Evolutionary conservation across 768 basidiomycete genomes (phyloP), one percentile per base, ranked within the genome.

Genomic region (Rhodotorula diobovata): DNA sequence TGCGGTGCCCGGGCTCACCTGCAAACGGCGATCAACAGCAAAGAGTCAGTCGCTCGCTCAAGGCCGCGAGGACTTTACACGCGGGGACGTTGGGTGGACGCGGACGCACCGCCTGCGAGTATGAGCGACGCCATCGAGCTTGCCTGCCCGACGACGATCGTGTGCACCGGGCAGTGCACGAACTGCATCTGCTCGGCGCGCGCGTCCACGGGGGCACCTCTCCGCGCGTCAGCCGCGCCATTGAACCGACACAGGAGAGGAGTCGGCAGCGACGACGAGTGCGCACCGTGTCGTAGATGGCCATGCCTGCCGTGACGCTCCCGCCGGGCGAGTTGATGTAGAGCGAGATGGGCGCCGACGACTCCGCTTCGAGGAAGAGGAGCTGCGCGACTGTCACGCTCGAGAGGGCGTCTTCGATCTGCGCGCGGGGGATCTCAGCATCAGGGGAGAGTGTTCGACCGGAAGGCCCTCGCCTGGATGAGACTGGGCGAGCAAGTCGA

Each of bases 261-360:
- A 43, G n/a, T n/a, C n/a, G n/a, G n/a, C n/a, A n/a, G n/a, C n/a
- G n/a, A n/a, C n/a, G n/a, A n/a, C n/a, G n/a, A n/a, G n/a, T n/a
- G 68, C 87, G 30, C 82, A 95, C 93, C 78, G 95, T 97, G 79
- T 98, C 95, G 82, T 98, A 98, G 60, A 98, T 95, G 28, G 94
- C 95, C 69, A 98, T 83, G 16, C 95, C 95, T 59, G 93, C 92
- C 0, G 94, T 95, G 50, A 98, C 95, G 77, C 90, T 90, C 41
- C 95, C 95, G 4, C 95, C 95, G 0, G 95, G 95, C 14, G 91
- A 93, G 81, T 97, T 97, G 76, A 98, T 95, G 81, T 98, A 98
- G 20, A 98, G 82, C 77, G 95, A 93, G 66, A 98, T 96, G 7
- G 95, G 95, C 79, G 92, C 91, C 16, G 88, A 87, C 0, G 93